Conservation (phyloP, 1,139 yeast species). For the Taphrina populina region DNA sequence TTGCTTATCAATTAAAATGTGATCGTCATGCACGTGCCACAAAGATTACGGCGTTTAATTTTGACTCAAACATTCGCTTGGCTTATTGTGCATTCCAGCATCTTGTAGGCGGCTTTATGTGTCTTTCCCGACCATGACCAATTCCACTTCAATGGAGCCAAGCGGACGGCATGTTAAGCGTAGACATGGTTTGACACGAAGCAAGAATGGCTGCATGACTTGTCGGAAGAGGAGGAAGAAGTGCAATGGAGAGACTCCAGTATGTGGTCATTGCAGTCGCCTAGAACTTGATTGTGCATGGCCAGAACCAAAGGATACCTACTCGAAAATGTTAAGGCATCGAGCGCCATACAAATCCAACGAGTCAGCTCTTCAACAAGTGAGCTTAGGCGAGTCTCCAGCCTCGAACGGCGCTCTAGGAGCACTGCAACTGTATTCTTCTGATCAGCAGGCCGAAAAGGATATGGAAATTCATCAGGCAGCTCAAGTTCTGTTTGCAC, state of each 20-base stretch:
- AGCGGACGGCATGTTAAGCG: background rate
- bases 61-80: background rate
- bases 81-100: background rate
- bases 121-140: background rate
- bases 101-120: background rate
- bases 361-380: background rate
- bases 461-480: conserved; percentile 1
- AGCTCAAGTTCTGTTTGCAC: background rate
- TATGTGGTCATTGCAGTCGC: background rate
- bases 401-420: background rate
- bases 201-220: conserved; percentile 2
- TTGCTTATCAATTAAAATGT: too few relatives aligned
- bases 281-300: background rate
- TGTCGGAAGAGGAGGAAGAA: conserved; percentile 2
- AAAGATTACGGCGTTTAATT: too few relatives aligned
- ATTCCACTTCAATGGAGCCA: background rate
- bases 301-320: background rate
- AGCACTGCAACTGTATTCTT: too few relatives aligned
- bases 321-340: background rate
- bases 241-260: background rate
- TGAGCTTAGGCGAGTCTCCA: too few relatives aligned
- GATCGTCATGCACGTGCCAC: too few relatives aligned
- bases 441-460: background rate
- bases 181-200: background rate
- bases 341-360: background rate